Conservation (phyloP, 1,284 basidiomycete genomes). For the Puccinia hordei region DNA sequence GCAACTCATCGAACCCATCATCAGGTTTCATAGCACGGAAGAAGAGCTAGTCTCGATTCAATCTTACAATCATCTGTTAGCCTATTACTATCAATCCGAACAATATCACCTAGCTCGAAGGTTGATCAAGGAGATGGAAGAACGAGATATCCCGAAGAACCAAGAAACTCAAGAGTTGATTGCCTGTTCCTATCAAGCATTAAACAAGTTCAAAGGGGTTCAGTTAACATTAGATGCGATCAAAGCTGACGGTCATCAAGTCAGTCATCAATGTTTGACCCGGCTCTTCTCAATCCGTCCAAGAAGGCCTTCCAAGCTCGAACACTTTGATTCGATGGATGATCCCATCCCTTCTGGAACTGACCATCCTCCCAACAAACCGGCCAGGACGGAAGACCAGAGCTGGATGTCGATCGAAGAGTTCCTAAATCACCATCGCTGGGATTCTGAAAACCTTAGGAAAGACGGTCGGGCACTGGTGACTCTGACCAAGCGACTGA, state of each 20-base stretch:
- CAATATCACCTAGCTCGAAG: conserved; percentile 37
- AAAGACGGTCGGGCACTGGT: conserved; percentile 31
- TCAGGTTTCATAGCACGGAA: conserved; percentile 17
- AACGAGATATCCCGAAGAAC: conserved; percentile 30
- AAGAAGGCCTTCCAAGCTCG: conserved; percentile 22
- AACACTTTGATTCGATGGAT: conserved; percentile 48
- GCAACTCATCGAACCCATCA: neutral
- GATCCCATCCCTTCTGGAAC: neutral
- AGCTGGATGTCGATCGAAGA: conserved; percentile 15
- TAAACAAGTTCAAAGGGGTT: conserved; percentile 40
- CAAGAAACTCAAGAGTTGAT: conserved; percentile 35
- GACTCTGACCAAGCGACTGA: conserved; percentile 30
- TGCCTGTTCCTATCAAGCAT: conserved; percentile 32
- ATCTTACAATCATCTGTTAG: conserved; percentile 48
- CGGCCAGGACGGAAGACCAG: neutral
- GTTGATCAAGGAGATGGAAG: conserved; percentile 41
- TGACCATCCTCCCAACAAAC: neutral
- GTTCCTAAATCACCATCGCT: conserved; percentile 9
- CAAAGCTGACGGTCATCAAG: conserved; percentile 4
- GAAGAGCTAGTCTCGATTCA: conserved; percentile 20
- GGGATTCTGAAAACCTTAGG: neutral
- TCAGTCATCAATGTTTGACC: conserved; percentile 30
- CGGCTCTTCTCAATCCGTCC: conserved; percentile 36
- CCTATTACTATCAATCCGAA: conserved; percentile 26
- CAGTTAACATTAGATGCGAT: conserved; percentile 25